These are phyloP conservation scores for Trichoderma hamatum DNA, from an alignment of 2,329 filamentous ascomycete genomes.

Conservation along the genomic window DNA sequence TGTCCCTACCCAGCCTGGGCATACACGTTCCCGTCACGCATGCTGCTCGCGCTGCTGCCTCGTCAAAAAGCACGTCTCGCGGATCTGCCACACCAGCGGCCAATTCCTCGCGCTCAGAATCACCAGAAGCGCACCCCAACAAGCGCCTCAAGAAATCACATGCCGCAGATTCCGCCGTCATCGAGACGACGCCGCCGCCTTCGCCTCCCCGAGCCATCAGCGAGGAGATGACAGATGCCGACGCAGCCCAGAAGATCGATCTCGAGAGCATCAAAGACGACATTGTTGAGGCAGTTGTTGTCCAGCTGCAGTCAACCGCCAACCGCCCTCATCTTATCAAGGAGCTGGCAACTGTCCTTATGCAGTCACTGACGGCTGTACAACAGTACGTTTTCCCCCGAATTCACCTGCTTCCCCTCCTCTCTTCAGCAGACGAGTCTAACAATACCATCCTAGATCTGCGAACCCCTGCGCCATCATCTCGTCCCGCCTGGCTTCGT, in stretches of 20 bases:
- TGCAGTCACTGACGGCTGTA: conserved; percentile 76
- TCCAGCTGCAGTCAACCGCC: conserved; percentile 83
- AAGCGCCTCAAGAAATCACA: conserved; percentile 84
- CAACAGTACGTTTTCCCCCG: conserved; percentile 74
- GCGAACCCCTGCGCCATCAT: conserved; percentile 95
- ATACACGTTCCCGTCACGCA: conserved; percentile 79
- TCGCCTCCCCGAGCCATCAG: conserved; percentile 41
- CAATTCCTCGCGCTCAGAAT: conserved; percentile 37
- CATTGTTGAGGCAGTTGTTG: conserved; percentile 87
- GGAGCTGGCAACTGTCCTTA: conserved; percentile 81
- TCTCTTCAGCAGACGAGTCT: conserved; percentile 26
- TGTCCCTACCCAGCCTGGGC: conserved; percentile 89
- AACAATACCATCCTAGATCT: conserved; percentile 63
- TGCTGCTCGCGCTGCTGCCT: conserved; percentile 58
- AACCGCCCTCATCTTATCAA: conserved; percentile 95
- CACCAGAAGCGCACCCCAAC: conserved; percentile 46
- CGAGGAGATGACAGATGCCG: conserved; percentile 36
- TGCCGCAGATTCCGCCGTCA: conserved; percentile 71
- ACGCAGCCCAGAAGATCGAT: conserved; percentile 50
- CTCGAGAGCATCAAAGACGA: conserved; percentile 88
- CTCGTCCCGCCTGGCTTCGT: conserved; percentile 85
- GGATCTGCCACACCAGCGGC: conserved; percentile 38
- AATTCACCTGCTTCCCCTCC: conserved; percentile 26
- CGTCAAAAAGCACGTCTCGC: conserved; percentile 46
- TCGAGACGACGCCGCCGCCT: conserved; percentile 70